These are phyloP conservation scores for Ottelia alismoides DNA, from an alignment of 106 monocot genomes.

Conservation along the genomic window DNA sequence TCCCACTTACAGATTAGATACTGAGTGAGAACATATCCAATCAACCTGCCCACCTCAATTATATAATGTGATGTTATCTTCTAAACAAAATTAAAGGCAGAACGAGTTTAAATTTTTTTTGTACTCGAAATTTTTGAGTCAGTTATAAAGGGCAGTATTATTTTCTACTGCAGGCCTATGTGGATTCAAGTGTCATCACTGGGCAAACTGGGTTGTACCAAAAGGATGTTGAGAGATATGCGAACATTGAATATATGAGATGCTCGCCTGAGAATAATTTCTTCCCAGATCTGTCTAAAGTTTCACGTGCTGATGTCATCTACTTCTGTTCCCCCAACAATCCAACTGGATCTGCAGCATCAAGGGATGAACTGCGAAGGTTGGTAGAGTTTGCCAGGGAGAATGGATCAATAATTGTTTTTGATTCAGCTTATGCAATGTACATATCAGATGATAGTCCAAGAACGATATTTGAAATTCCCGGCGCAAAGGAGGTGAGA, in stretches of 20 bases:
- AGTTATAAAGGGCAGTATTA: no score
- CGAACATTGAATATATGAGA: slow-evolving; percentile 92
- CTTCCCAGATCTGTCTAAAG: slow-evolving; percentile 68
- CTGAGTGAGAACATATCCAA: no score
- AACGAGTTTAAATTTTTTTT: no score
- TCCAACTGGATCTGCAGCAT: slow-evolving; percentile 76
- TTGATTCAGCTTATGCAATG: slow-evolving; percentile 96
- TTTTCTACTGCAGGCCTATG: slow-evolving; percentile 98
- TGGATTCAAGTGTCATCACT: slow-evolving; percentile 94
- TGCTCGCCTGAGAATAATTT: slow-evolving; percentile 81
- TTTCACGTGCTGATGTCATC: slow-evolving; percentile 58
- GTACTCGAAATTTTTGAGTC: no score
- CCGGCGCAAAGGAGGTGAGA: slow-evolving; percentile 82
- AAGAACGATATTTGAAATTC: slow-evolving; percentile 82
- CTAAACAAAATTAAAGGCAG: background rate
- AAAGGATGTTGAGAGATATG: slow-evolving; percentile 62
- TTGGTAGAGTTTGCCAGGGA: slow-evolving; percentile 82
- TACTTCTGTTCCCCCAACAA: slow-evolving; percentile 98
- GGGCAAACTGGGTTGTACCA: slow-evolving; percentile 73
- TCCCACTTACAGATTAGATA: background rate
- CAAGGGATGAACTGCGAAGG: slow-evolving; percentile 67
- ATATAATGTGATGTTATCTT: no score
- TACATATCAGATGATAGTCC: slow-evolving; percentile 95
- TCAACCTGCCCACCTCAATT: no score
- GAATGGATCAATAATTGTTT: slow-evolving; percentile 85